Evolutionary conservation across 768 basidiomycete species (phyloP).

Genomic region (Inosperma sp.): DNA sequence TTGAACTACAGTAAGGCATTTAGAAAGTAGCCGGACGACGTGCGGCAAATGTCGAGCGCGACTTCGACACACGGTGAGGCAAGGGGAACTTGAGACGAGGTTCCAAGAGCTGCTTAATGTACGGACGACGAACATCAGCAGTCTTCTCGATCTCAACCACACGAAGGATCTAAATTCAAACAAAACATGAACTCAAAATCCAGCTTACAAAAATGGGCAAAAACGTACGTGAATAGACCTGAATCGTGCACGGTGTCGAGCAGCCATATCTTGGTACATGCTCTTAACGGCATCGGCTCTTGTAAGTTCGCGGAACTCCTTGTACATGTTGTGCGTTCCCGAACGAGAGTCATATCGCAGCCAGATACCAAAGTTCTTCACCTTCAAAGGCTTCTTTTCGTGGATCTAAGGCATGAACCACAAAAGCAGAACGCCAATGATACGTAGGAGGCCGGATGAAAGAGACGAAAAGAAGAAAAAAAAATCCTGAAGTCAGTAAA

Average conservation of each 20-base stretch:
- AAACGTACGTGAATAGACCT: slow-evolving; percentile 87
- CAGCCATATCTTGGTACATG: slow-evolving; percentile 99
- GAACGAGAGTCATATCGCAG: slow-evolving; percentile 99
- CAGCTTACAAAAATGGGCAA: background rate
- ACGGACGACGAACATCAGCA: slow-evolving; percentile 64
- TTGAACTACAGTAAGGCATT: slow-evolving; percentile 8
- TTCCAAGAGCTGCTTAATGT: slow-evolving; percentile 93
- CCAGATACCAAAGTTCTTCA: slow-evolving; percentile 99
- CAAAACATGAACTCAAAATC: background rate
- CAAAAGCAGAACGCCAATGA: background rate
- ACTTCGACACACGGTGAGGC: slow-evolving; percentile 80
- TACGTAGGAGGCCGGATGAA: slow-evolving; percentile 24
- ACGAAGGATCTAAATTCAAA: slow-evolving; percentile 73
- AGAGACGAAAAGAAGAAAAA: slow-evolving; percentile 27
- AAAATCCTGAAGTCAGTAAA: slow-evolving; percentile 39
- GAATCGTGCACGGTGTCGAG: slow-evolving; percentile 98
- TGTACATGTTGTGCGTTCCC: slow-evolving; percentile 99
- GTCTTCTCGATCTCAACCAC: slow-evolving; percentile 38
- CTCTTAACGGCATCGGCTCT: slow-evolving; percentile 94
- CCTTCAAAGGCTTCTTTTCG: slow-evolving; percentile 96
- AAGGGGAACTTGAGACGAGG: slow-evolving; percentile 96
- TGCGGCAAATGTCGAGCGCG: slow-evolving; percentile 77
- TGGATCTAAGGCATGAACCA: slow-evolving; percentile 64
- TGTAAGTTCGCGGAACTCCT: slow-evolving; percentile 94
- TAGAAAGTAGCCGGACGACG: slow-evolving; percentile 72